Evolutionary conservation across 192 early-diverging fungal genomes (phyloP).

Genomic region (Kappamyces sp.): DNA sequence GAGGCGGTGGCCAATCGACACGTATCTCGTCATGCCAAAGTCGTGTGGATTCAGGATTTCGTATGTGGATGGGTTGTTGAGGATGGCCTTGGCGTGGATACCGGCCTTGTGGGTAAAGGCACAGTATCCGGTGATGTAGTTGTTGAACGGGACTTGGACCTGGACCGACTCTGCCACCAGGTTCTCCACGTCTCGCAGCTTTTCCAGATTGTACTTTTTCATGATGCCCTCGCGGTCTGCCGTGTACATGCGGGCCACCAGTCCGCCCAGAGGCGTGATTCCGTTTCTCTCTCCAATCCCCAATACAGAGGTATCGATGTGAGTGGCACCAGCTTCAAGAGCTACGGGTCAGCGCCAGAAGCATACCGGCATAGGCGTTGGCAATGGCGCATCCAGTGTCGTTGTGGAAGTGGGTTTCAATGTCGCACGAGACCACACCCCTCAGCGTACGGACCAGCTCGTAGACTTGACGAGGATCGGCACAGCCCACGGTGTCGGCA

Average conservation of each 20-base stretch:
- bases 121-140: constrained; percentile 98
- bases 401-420: constrained; percentile 99
- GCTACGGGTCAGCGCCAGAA: constrained; percentile 34
- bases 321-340: constrained; percentile 94
- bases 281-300: constrained; percentile 99
- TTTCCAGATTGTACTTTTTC: constrained; percentile 87
- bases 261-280: constrained; percentile 90
- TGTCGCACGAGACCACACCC: constrained; percentile 93
- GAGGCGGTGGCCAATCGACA: constrained; percentile 92
- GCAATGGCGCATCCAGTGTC: constrained; percentile 99
- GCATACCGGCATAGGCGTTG: constrained; percentile 80
- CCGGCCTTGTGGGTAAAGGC: constrained; percentile 99
- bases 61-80: constrained; percentile 98
- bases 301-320: constrained; percentile 95
- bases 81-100: constrained; percentile 98
- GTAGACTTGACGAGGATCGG: constrained; percentile 95
- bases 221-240: constrained; percentile 87
- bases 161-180: constrained; percentile 91
- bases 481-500: constrained; percentile 98
- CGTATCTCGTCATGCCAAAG: constrained; percentile 98
- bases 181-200: constrained; percentile 93
- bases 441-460: constrained; percentile 94
- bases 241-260: constrained; percentile 93
- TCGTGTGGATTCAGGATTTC: constrained; percentile 97
- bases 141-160: constrained; percentile 97